Base-by-base conservation (phyloP, 1,284 basidiomycete species). In the Apiotrichum gamsii region DNA sequence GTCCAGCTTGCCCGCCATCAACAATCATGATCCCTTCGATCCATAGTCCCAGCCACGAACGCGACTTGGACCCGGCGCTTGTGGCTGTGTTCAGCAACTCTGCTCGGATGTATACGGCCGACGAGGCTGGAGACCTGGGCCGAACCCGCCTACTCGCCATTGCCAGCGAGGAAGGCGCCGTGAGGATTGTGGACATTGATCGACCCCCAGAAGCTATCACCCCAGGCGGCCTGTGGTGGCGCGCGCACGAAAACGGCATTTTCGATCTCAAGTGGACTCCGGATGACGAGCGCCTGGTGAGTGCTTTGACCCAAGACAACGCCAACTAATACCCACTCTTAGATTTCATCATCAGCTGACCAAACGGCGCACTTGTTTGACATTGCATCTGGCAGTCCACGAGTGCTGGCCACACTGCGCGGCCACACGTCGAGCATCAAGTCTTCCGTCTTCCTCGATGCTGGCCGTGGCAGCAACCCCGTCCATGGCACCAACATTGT, bases 211-310 rank as follows among this genome's bases (percentile, higher is more conserved):
- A 64, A 33, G 45, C 47, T 11, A 59, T 63, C 28, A 51, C 54
- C 25, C 54, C 58, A 18, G 67, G 62, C 2, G 59, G 49, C 36
- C 8, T 20, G n/a, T 67, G 63, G 62, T 70, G 68, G 68, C 47
- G 60, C 14, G 66, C 83, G n/a, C 87, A 90, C 68, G 73, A 75
- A 43, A 88, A 90, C 69, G 82, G 87, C 37, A 77, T 90, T 42
- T 90, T 88, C 81, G 86, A 82, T 51, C 73, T 85, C 13, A 73
- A 78, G 23, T 93, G 87, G 86, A 84, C 85, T 0, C 62, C 76
- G 0, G 76, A 79, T 32, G 83, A 87, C 51, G 76, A 51, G 0
- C 53, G 52, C 4, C 39, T 74, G 5, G 70, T 72, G 39, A 49
- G 68, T 63, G 11, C 8, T 20, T 19, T 16, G 31, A 9, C 28